A percentile compares a stretch with the other conserved stretches of the same genome.
These are phyloP conservation scores for Solanum dulcamara DNA, from an alignment of 257 asterid species.

Conservation along the genomic window DNA sequence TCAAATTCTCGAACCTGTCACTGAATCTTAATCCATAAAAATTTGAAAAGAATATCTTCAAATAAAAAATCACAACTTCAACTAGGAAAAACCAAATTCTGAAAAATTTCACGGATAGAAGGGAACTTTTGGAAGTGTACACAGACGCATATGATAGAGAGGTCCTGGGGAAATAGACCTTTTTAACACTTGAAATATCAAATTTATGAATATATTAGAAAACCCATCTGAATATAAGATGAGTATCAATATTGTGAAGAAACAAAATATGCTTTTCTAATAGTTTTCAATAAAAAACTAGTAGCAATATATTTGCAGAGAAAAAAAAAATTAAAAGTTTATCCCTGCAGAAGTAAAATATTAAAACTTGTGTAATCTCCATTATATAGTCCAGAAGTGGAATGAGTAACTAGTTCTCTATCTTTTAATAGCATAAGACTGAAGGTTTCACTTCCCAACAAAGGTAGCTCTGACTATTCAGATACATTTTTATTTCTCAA, in stretches of 20 bases:
- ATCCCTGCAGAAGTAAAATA: background rate
- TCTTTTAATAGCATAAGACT: background rate
- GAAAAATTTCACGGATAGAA: background rate
- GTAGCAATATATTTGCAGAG: background rate
- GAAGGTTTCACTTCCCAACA: background rate
- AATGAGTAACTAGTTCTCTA: background rate
- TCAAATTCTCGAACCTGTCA: slow-evolving; percentile 98
- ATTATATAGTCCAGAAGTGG: background rate
- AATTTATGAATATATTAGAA: background rate
- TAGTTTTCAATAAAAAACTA: background rate
- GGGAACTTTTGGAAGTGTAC: background rate
- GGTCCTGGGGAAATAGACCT: background rate
- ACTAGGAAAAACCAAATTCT: background rate
- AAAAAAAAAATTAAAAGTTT: background rate
- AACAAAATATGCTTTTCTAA: background rate
- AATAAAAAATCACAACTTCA: background rate
- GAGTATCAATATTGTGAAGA: background rate
- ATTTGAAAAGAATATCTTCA: slow-evolving; percentile 20
- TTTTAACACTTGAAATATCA: background rate
- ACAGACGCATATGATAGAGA: background rate
- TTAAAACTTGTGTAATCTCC: background rate
- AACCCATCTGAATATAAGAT: background rate
- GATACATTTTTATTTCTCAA: background rate
- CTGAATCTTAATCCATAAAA: slow-evolving; percentile 42
- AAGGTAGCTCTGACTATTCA: background rate